phyloP scores from a whole-genome alignment of 345 rosid species.

The Triadica sebifera region DNA sequence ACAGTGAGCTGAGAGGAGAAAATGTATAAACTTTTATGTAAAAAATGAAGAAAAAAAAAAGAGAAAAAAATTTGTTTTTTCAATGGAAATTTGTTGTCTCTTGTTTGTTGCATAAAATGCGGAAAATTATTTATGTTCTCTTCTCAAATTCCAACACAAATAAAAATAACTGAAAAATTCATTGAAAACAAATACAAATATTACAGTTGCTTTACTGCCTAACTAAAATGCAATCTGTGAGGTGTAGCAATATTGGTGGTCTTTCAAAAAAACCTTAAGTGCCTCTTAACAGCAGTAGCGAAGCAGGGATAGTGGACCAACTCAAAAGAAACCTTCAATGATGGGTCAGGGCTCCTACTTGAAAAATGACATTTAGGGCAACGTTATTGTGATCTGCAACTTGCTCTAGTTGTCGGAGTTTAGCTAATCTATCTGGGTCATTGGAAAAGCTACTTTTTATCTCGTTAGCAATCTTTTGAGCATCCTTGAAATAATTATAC shows the following conservation, averaged over 20 bases:
- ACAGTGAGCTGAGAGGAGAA: too few relatives aligned
- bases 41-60: too few relatives aligned
- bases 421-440: constrained; percentile 70
- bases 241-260: constrained; percentile 36
- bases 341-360: constrained; percentile 56
- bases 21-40: too few relatives aligned
- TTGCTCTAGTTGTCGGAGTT: constrained; percentile 70
- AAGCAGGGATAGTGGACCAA: constrained; percentile 83
- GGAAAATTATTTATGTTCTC: too few relatives aligned
- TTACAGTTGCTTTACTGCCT: constrained; percentile 38
- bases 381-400: constrained; percentile 89
- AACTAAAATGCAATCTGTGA: constrained; percentile 23
- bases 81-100: too few relatives aligned
- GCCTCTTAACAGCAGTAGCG: constrained; percentile 83
- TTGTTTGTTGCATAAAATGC: too few relatives aligned
- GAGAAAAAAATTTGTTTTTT: too few relatives aligned
- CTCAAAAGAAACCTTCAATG: constrained; percentile 87
- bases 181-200: constrained; percentile 11
- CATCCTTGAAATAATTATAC: constrained; percentile 85
- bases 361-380: constrained; percentile 64
- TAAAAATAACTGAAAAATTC: constrained; percentile 16
- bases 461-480: constrained; percentile 80
- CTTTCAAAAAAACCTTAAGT: constrained; percentile 37
- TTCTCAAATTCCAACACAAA: too few relatives aligned
- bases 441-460: constrained; percentile 63